These are phyloP conservation scores for Acacia melanoxylon DNA, from an alignment of 306 rosid genomes.

Conservation along the genomic window DNA sequence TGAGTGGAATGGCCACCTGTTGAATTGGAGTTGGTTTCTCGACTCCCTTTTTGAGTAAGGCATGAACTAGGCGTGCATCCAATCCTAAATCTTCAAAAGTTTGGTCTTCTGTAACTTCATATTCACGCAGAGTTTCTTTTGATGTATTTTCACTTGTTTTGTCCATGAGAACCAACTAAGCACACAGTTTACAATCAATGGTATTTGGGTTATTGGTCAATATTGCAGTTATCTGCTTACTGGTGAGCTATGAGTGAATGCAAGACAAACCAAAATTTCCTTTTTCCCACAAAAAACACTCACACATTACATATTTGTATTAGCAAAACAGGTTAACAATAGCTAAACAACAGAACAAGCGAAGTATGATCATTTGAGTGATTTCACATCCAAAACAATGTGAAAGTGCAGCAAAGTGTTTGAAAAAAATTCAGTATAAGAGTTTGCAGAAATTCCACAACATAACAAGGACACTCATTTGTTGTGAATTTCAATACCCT, in stretches of 20 bases:
- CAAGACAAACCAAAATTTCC: not conserved
- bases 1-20: slow-evolving; percentile 73
- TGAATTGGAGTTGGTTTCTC: slow-evolving; percentile 85
- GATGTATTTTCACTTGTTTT: slow-evolving; percentile 26
- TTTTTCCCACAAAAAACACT: not conserved
- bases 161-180: slow-evolving; percentile 21
- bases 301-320: too few relatives aligned
- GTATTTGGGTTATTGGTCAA: not conserved
- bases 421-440: not conserved
- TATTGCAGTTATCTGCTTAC: not conserved
- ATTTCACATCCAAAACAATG: not conserved
- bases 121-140: slow-evolving; percentile 31
- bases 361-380: not conserved
- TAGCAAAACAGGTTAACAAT: too few relatives aligned
- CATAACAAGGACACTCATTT: not conserved
- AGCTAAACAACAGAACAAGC: not conserved
- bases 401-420: not conserved
- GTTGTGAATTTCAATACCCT: not conserved
- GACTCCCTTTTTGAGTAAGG: slow-evolving; percentile 54
- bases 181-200: not conserved
- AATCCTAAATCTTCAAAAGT: slow-evolving; percentile 65
- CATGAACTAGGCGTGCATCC: slow-evolving; percentile 64
- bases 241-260: not conserved
- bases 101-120: slow-evolving; percentile 34
- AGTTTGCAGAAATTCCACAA: not conserved